Percentiles rank a stretch among this genome's conserved stretches.
These are phyloP conservation scores for Trichosporon faecale DNA, from an alignment of 1,284 basidiomycete species.

Conservation along the genomic window DNA sequence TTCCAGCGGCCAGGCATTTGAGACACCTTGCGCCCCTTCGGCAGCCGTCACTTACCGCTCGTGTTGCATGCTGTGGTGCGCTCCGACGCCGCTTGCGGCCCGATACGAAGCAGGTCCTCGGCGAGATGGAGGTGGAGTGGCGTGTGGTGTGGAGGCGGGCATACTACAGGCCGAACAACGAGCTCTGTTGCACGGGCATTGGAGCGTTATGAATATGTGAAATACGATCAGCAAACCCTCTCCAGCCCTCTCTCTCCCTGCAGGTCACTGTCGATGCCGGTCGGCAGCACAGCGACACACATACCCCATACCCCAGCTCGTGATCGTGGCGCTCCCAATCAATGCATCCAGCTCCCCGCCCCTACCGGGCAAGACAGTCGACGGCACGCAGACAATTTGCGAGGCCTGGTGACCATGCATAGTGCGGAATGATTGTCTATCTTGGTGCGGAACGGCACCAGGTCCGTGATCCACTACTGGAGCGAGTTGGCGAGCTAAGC, in stretches of 20 bases:
- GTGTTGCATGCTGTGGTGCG: background rate
- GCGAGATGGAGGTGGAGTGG: background rate
- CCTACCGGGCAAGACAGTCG: background rate
- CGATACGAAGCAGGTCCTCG: too few relatives aligned
- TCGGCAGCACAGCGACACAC: background rate
- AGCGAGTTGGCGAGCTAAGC: background rate
- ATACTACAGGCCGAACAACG: background rate
- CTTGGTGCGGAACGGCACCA: background rate
- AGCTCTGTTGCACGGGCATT: background rate
- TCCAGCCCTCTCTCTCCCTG: background rate
- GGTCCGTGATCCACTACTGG: background rate
- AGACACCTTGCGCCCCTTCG: too few relatives aligned
- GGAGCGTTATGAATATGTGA: background rate
- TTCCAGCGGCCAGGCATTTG: background rate
- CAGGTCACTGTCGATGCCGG: background rate
- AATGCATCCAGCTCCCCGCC: background rate
- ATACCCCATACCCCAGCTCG: background rate
- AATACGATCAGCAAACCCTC: background rate
- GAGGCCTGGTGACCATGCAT: background rate
- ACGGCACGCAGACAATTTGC: background rate
- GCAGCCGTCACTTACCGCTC: background rate
- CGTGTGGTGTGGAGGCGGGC: background rate
- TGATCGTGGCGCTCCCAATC: background rate
- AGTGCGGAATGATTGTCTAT: background rate
- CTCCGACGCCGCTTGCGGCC: background rate